Conservation (phyloP, 2,329 filamentous ascomycete genomes). For the Aspergillus pseudoterreus region DNA sequence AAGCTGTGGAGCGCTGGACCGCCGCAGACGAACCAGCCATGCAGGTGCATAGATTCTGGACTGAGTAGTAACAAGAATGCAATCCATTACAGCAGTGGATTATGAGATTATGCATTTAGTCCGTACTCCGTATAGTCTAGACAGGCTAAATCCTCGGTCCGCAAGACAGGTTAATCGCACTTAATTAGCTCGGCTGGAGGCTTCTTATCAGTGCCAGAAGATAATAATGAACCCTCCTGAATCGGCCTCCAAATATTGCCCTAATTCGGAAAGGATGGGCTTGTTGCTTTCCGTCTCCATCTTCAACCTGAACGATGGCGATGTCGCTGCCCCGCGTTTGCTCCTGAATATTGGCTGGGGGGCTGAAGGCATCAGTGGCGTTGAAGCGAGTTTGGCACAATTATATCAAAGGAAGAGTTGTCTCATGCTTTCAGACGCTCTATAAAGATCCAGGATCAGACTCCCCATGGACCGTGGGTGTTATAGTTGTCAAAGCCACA, state of each 20-base stretch:
- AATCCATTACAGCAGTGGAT: background rate
- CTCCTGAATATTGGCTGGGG: background rate
- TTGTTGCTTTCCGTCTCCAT: background rate
- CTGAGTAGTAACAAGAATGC: background rate
- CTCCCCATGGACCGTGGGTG: too few species aligned
- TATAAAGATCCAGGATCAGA: too few species aligned
- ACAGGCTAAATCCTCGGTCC: background rate
- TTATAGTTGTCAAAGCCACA: too few species aligned
- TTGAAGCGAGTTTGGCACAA: background rate
- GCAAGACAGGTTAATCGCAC: background rate
- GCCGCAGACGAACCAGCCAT: background rate
- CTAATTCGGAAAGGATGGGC: constrained; percentile 1
- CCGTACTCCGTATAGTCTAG: background rate
- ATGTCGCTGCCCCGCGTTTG: background rate
- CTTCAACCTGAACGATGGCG: background rate
- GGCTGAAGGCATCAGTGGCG: background rate
- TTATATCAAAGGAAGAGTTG: background rate
- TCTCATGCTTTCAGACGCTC: background rate
- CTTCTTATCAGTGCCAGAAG: constrained; percentile 2
- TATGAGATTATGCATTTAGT: background rate
- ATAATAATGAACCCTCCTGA: background rate
- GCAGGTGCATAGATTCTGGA: background rate
- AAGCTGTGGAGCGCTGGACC: background rate
- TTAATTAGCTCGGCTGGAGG: background rate
- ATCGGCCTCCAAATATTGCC: constrained; percentile 4